Base-by-base conservation (phyloP, 169 alveolate species). In the Plasmodium blacklocki region DNA sequence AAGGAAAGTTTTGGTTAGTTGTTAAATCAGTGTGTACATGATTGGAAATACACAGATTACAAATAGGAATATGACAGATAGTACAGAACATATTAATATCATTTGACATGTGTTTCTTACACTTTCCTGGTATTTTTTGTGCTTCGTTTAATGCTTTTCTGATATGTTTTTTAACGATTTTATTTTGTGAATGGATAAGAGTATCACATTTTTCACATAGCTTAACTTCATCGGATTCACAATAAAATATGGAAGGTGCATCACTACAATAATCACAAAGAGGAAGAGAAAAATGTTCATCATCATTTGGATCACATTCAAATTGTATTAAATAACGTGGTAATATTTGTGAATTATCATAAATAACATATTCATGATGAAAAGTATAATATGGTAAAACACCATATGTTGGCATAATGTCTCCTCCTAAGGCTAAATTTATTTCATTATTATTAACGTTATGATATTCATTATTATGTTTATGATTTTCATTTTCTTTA, bases 231-330 rank as follows among this genome's bases (percentile, higher is more conserved):
- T 96, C 98, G 14, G 98, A 95, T 19, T 96, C 96, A 70, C 98
- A 96, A 94, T 96, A 96, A 52, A 95, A 78, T 29, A 95, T 78
- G 11, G 98, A 96, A 3, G 97, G 97, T 45, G 94, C 95, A 78
- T 96, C 96, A 43, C 93, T 97, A 86, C 98, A 96, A 73, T 95
- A 96, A 87, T 96, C 98, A 86, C 98, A 96, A 76, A 96, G 91
- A 2, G 98, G 98, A 43, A 96, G 93, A 47, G 97, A 94, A 74
- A 94, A 96, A 60, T 93, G 92, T 93, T 96, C 98, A 11, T 94
- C 96, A 3, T 91, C 94, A 23, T 94, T 64, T 18, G 98, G 95
- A 88, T 96, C 98, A 74, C 94, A 95, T 88, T 96, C 98, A 83
- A 96, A 96, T 74, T 94, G 96, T 45, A 96, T 88, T 39, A 96